phyloP scores from a whole-genome alignment of 2,329 filamentous ascomycete genomes.

The Coleophoma crateriformis region DNA sequence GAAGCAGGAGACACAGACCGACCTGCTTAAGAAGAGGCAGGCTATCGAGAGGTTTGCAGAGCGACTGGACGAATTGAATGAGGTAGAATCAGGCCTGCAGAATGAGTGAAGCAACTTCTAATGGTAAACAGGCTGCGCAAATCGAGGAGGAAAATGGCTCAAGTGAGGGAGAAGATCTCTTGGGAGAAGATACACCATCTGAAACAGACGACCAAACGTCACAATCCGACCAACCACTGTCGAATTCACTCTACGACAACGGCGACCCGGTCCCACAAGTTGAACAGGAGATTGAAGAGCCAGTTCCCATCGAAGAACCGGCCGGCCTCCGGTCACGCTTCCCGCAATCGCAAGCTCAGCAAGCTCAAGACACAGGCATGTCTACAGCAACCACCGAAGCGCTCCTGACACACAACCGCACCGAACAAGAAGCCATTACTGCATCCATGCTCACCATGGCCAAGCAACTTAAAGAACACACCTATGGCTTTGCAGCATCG shows the following conservation, averaged over 20 bases:
- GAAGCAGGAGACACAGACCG: slow-evolving; percentile 55
- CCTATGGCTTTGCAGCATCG: slow-evolving; percentile 63
- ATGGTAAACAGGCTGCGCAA: slow-evolving; percentile 9
- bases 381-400: slow-evolving; percentile 57
- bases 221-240: slow-evolving; percentile 1
- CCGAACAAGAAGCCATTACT: slow-evolving; percentile 79
- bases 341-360: not conserved
- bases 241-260: slow-evolving; percentile 1
- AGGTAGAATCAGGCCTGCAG: slow-evolving; percentile 35
- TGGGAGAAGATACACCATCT: slow-evolving; percentile 44
- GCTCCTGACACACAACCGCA: slow-evolving; percentile 69
- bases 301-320: slow-evolving; percentile 6
- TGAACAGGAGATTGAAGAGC: not conserved
- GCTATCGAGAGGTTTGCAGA: slow-evolving; percentile 61
- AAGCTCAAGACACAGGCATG: slow-evolving; percentile 15
- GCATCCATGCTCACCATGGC: slow-evolving; percentile 79
- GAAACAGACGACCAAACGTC: slow-evolving; percentile 29
- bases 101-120: slow-evolving; percentile 11
- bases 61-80: slow-evolving; percentile 61
- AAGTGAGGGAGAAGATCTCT: slow-evolving; percentile 51
- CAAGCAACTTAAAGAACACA: slow-evolving; percentile 68
- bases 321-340: slow-evolving; percentile 19
- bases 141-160: slow-evolving; percentile 18
- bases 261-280: slow-evolving; percentile 3
- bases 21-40: slow-evolving; percentile 60